Evolutionary conservation across 2,329 filamentous ascomycete genomes (phyloP).

Genomic region (Neofusicoccum ribis): DNA sequence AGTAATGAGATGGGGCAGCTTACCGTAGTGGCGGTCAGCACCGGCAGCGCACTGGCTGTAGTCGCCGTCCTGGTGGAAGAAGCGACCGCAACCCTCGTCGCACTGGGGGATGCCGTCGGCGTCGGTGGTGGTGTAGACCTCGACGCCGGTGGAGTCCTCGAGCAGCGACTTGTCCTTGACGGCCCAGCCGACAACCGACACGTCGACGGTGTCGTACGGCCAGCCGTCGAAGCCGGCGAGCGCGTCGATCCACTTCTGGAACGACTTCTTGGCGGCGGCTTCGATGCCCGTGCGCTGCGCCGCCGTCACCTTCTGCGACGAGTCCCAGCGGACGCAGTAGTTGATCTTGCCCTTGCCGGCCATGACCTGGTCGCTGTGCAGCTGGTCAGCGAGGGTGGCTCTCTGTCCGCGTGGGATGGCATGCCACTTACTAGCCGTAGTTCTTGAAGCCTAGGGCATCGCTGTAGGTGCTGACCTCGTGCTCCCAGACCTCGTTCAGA

Average conservation of each 20-base stretch:
- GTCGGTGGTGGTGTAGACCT: constrained; percentile 47
- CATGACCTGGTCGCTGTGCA: constrained; percentile 16
- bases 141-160: constrained; percentile 38
- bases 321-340: constrained; percentile 51
- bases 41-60: constrained; percentile 44
- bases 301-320: constrained; percentile 37
- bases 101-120: constrained; percentile 46
- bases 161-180: constrained; percentile 41
- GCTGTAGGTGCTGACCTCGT: constrained; percentile 28
- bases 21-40: constrained; percentile 42
- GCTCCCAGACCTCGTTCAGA: constrained; percentile 30
- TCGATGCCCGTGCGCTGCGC: constrained; percentile 43
- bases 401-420: background rate
- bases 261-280: constrained; percentile 35
- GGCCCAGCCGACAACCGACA: constrained; percentile 48
- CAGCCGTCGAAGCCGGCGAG: constrained; percentile 48
- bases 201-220: constrained; percentile 43
- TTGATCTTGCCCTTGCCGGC: constrained; percentile 38
- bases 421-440: constrained; percentile 25
- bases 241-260: constrained; percentile 46
- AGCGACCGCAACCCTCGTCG: constrained; percentile 43
- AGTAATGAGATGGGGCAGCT: background rate
- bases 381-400: background rate
- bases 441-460: constrained; percentile 32
- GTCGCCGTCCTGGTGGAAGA: constrained; percentile 48